phyloP scores from a whole-genome alignment of 2,329 filamentous ascomycete genomes.

The Fusarium nematophilum region DNA sequence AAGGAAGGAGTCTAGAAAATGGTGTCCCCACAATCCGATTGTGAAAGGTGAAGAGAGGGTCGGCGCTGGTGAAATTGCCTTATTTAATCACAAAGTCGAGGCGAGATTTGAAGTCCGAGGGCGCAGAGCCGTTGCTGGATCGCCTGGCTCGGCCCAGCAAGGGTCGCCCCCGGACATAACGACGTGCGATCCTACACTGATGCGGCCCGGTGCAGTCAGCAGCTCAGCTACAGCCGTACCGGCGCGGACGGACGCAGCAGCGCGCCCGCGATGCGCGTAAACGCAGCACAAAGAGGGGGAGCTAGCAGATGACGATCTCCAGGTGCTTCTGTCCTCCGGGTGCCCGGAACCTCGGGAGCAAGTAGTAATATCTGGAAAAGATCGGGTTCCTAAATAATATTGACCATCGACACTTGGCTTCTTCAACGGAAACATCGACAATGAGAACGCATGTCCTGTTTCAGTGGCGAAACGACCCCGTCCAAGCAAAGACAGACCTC shows the following conservation, averaged over 20 bases:
- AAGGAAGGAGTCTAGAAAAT: conserved; percentile 20
- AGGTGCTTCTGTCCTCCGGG: background rate
- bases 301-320: conserved; percentile 21
- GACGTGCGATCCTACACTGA: background rate
- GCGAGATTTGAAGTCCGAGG: conserved; percentile 32
- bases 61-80: conserved; percentile 39
- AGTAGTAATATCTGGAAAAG: conserved; percentile 1
- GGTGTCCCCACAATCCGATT: conserved; percentile 20
- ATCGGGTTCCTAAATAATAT: conserved; percentile 22
- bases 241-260: conserved; percentile 8
- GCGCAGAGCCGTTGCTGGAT: conserved; percentile 1
- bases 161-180: conserved; percentile 4
- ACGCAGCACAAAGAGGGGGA: background rate
- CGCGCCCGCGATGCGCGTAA: background rate
- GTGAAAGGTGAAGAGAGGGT: conserved; percentile 9
- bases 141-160: conserved; percentile 22
- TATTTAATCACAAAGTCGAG: conserved; percentile 39
- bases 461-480: background rate
- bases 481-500: background rate
- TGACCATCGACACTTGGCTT: background rate
- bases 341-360: conserved; percentile 14
- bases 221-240: background rate
- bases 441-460: background rate
- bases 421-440: background rate
- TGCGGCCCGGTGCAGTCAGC: background rate